Percentiles rank a stretch among this genome's conserved stretches.
phyloP scores from a whole-genome alignment of 1,139 yeast species.

The Debaryomycetaceae sp. region DNA sequence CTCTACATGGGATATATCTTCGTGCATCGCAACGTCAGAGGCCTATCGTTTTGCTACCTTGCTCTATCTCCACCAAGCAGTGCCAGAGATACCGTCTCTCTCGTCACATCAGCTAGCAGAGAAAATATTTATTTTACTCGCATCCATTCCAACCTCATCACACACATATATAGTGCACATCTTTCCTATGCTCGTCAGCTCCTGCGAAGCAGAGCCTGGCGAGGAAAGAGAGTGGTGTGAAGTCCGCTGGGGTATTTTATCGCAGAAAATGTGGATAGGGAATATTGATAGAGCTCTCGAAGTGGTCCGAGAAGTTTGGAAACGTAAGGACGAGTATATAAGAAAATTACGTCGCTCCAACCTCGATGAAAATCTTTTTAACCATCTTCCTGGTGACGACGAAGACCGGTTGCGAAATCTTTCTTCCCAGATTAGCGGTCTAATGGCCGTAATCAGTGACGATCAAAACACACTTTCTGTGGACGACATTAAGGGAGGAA shows the following conservation, averaged over 20 bases:
- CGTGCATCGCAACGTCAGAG: constrained; percentile 67
- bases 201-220: constrained; percentile 58
- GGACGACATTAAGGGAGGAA: constrained; percentile 38
- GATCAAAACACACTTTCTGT: constrained; percentile 22
- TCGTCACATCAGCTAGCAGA: constrained; percentile 57
- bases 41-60: constrained; percentile 60
- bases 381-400: constrained; percentile 14
- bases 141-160: constrained; percentile 61
- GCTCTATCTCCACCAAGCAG: constrained; percentile 62
- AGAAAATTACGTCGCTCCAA: constrained; percentile 11
- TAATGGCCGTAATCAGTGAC: constrained; percentile 40
- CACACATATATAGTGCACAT: constrained; percentile 57
- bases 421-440: constrained; percentile 39
- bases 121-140: constrained; percentile 55
- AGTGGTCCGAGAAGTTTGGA: constrained; percentile 71
- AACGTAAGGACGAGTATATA: constrained; percentile 47
- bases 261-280: constrained; percentile 59
- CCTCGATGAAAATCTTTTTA: neutral
- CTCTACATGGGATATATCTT: constrained; percentile 50
- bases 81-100: constrained; percentile 61
- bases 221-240: constrained; percentile 64
- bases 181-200: constrained; percentile 59
- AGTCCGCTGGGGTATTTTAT: constrained; percentile 55
- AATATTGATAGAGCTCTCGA: constrained; percentile 63
- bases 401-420: constrained; percentile 23